Base-by-base conservation (phyloP, 345 rosid genomes). In the Lepidium africanum region DNA sequence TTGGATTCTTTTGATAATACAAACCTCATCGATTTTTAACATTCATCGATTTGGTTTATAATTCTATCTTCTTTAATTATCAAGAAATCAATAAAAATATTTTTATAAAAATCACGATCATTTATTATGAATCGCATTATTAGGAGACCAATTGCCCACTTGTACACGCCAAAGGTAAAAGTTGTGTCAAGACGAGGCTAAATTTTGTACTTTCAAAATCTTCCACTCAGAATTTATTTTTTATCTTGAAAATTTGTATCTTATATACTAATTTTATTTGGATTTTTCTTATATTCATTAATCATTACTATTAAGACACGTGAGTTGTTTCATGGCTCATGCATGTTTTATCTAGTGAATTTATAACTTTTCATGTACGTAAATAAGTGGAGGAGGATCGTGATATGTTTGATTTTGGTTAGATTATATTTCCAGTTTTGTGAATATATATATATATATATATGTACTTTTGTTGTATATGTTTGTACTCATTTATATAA, bases 91-190 rank as follows among this genome's bases (percentile, higher is more conserved):
- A 35, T 49, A 35, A 21, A 1, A 2, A 25, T 3, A 19, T 13
- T 7, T 19, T n/a, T 19, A 4, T 2, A n/a, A 48, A 27, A 10
- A 42, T 35, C 5, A 50, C 43, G 12, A 43, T 42, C 69, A 74
- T 74, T 74, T 67, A 67, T 74, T 53, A 53, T 9, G 48, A 74
- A 61, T 51, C 69, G 73, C 72, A 74, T 53, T 60, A 46, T 56
- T 38, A 53, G 69, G 73, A 74, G 64, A 74, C 78, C 59, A 74
- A 58, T 61, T 74, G 63, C 73, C 78, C 73, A 60, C 73, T 67
- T 54, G 78, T 52, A 74, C 59, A 67, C 73, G 78, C 73, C 51
- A 74, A 53, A 52, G 73, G 69, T 73, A 67, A 43, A 59, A 19
- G 6, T 50, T 17, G 49, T 7, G 16, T 41, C 19, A 10, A 48